These are phyloP conservation scores for Pneumocystis jirovecii DNA, from an alignment of 1,139 yeast species.

Conservation along the genomic window DNA sequence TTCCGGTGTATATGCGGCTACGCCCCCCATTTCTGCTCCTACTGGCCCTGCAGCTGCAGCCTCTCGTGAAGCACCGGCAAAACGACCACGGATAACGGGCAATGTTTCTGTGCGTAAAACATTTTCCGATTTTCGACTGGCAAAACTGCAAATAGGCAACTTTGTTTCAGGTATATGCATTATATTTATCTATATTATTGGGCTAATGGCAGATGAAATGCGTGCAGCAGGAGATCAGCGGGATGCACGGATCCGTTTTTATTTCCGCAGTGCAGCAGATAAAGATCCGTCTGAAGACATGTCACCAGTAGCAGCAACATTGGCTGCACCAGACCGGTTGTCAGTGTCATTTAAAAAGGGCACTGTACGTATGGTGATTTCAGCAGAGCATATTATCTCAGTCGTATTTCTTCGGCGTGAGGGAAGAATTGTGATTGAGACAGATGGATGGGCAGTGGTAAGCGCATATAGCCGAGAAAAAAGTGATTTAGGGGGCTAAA, in stretches of 20 bases:
- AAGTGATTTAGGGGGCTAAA: slow-evolving; percentile 10
- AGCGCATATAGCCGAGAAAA: neutral
- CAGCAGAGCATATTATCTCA: slow-evolving; percentile 17
- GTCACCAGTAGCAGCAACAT: slow-evolving; percentile 15
- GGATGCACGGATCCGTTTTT: slow-evolving; percentile 14
- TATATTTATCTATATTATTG: neutral
- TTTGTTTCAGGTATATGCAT: slow-evolving; percentile 10
- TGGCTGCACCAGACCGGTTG: slow-evolving; percentile 18
- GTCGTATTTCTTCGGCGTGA: slow-evolving; percentile 15
- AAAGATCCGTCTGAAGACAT: slow-evolving; percentile 10
- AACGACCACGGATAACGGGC: neutral
- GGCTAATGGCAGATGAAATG: neutral
- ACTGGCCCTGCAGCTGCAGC: neutral
- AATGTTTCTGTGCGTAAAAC: slow-evolving; percentile 1
- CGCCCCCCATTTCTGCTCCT: neutral
- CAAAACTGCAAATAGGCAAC: slow-evolving; percentile 15
- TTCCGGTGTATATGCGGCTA: neutral
- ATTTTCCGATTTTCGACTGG: slow-evolving; percentile 17
- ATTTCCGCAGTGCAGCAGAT: slow-evolving; percentile 6
- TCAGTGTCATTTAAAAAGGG: slow-evolving; percentile 17
- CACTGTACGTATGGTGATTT: slow-evolving; percentile 17
- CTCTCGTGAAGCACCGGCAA: neutral
- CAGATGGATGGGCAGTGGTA: slow-evolving; percentile 17
- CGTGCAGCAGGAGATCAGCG: slow-evolving; percentile 5
- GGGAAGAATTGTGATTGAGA: slow-evolving; percentile 15